Evolutionary conservation across 2,329 filamentous ascomycete genomes (phyloP).

Genomic region (Orbilia javanica): DNA sequence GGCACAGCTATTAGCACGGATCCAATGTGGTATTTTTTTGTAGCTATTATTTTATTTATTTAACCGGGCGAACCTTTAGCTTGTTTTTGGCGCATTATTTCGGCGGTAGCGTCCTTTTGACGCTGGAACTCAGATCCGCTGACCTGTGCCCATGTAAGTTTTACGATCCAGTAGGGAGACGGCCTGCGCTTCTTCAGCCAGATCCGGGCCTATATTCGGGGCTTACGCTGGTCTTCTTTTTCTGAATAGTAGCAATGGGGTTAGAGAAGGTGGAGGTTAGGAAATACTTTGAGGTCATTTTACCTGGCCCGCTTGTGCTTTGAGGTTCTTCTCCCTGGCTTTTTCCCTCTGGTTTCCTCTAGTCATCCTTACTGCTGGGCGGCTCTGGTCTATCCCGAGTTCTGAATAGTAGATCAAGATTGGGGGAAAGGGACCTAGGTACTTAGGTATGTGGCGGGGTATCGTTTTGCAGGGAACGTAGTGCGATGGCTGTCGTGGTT

Average conservation of each 20-base stretch:
- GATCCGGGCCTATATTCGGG: not conserved
- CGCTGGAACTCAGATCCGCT: slow-evolving; percentile 80
- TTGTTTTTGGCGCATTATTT: slow-evolving; percentile 79
- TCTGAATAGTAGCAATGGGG: slow-evolving; percentile 1
- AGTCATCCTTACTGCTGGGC: slow-evolving; percentile 73
- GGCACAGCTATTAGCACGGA: slow-evolving; percentile 12
- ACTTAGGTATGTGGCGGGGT: not conserved
- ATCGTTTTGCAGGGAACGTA: not conserved
- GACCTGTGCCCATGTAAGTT: slow-evolving; percentile 64
- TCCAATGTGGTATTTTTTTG: not conserved
- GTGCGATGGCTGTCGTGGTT: not conserved
- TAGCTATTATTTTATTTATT: not conserved
- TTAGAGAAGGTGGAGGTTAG: slow-evolving; percentile 11
- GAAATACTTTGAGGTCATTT: slow-evolving; percentile 62
- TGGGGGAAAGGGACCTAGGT: not conserved
- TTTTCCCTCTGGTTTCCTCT: slow-evolving; percentile 97
- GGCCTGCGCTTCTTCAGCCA: not conserved
- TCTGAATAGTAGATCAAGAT: not conserved
- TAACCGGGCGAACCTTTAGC: slow-evolving; percentile 36
- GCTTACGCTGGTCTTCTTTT: slow-evolving; percentile 48
- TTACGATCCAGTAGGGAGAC: not conserved
- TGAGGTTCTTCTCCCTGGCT: slow-evolving; percentile 86
- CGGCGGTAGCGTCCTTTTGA: slow-evolving; percentile 78
- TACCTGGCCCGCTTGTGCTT: slow-evolving; percentile 76
- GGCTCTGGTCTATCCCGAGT: not conserved